Base-by-base conservation (phyloP, 2,329 filamentous ascomycete genomes). In the Xylariaceae sp. region DNA sequence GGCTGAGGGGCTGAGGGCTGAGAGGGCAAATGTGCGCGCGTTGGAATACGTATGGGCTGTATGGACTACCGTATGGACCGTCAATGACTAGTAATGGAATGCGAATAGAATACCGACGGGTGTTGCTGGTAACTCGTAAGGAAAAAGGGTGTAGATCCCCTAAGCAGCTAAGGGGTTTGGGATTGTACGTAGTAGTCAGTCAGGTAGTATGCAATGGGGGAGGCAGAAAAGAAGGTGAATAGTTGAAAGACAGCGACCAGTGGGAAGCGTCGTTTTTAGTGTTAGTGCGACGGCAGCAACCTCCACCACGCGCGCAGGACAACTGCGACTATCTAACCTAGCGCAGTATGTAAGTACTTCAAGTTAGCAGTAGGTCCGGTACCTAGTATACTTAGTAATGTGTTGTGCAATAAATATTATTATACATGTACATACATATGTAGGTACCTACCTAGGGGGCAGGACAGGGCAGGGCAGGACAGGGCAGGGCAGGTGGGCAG, bases 251-350 rank as follows among this genome's bases (percentile, higher is more conserved):
- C 56, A 57, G 57, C 60, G 60, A 60, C 60, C 54, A 60, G 60
- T 62, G 57, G 57, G 57, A 37, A 37, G 50, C 57, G 60, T 62
- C 60, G 56, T 58, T 58, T 62, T 62, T 62, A 62, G 60, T 62
- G 60, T 62, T 62, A 62, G 60, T 62, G 60, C 60, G 60, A 62
- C 60, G 60, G 60, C 57, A 60, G 54, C 58, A 54, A 60, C 45
- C 56, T 56, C 59, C 56, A 53, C 60, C 54, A 29, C 47, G 44
- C 49, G 44, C 40, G 44, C n/a, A n/a, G 14, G 14, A 29, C 44
- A 55, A 52, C 45, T 50, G 52, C 45, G n/a, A n/a, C n/a, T n/a
- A n/a, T n/a, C n/a, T n/a, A n/a, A n/a, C n/a, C n/a, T n/a, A n/a
- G n/a, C n/a, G n/a, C n/a, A n/a, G n/a, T n/a, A n/a, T n/a, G n/a